A percentile compares a stretch with the other conserved stretches of the same genome.
Evolutionary conservation across 441 rosid species (phyloP).

Genomic region (Populus hybrid): DNA sequence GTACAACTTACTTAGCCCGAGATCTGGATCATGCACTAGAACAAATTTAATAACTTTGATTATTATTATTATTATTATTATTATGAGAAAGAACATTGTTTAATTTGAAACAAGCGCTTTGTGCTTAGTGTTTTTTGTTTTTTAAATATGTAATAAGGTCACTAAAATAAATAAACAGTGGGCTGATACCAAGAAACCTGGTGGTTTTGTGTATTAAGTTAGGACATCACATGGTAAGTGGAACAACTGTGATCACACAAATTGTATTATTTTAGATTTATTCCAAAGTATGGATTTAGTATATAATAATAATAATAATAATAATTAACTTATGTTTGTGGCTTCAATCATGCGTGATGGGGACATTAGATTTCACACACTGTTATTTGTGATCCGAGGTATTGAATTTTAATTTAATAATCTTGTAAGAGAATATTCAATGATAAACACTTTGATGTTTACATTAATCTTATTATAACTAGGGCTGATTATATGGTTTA

Average conservation of each 20-base stretch:
- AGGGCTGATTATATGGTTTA: background rate
- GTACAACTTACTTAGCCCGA: fast-evolving
- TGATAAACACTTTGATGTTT: background rate
- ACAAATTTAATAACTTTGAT: too few relatives aligned
- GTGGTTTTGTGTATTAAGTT: too few relatives aligned
- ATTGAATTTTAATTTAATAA: background rate
- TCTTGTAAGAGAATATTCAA: background rate
- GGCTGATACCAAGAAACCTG: background rate
- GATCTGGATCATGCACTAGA: fast-evolving
- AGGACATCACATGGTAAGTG: background rate
- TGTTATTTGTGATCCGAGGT: background rate
- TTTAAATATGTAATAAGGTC: too few relatives aligned
- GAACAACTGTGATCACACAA: too few relatives aligned
- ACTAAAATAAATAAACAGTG: background rate
- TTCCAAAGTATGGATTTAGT: background rate
- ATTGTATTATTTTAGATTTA: too few relatives aligned
- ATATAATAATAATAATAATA: too few relatives aligned
- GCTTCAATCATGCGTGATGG: background rate
- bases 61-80: too few relatives aligned
- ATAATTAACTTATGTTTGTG: background rate
- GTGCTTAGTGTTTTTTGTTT: too few relatives aligned
- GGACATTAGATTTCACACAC: background rate
- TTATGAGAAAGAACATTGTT: too few relatives aligned
- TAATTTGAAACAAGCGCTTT: too few relatives aligned
- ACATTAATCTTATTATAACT: background rate